These are phyloP conservation scores for Aureobasidium namibiae DNA, from an alignment of 2,329 filamentous ascomycete species.

Conservation along the genomic window DNA sequence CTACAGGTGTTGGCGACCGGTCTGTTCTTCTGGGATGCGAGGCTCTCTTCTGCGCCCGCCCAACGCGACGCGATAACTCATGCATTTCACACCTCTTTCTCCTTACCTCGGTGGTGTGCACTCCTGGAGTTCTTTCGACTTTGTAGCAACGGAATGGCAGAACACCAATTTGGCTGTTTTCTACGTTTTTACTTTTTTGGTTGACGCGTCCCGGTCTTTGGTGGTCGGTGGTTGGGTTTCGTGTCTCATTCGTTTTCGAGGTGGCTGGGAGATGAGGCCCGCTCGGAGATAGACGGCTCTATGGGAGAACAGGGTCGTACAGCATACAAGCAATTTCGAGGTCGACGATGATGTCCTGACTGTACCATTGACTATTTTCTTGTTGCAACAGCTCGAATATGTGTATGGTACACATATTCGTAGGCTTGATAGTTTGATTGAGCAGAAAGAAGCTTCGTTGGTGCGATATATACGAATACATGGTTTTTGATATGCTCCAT, in stretches of 20 bases:
- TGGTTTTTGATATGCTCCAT: background rate
- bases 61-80: background rate
- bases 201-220: background rate
- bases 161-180: background rate
- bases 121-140: background rate
- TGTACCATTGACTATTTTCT: background rate
- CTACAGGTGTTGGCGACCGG: too few relatives aligned
- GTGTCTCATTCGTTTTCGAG: background rate
- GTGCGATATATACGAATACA: background rate
- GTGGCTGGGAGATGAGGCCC: background rate
- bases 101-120: too few relatives aligned
- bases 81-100: too few relatives aligned
- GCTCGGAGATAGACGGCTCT: background rate
- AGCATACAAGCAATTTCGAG: background rate
- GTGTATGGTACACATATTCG: background rate
- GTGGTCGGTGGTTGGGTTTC: background rate
- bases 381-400: background rate
- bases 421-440: fast-evolving
- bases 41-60: background rate
- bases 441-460: background rate
- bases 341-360: background rate
- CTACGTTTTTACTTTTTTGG: background rate
- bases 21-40: background rate
- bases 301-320: background rate
- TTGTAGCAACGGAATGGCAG: too few relatives aligned